Evolutionary conservation across 2,329 filamentous ascomycete species (phyloP).

Genomic region (Cladosporium sp.): DNA sequence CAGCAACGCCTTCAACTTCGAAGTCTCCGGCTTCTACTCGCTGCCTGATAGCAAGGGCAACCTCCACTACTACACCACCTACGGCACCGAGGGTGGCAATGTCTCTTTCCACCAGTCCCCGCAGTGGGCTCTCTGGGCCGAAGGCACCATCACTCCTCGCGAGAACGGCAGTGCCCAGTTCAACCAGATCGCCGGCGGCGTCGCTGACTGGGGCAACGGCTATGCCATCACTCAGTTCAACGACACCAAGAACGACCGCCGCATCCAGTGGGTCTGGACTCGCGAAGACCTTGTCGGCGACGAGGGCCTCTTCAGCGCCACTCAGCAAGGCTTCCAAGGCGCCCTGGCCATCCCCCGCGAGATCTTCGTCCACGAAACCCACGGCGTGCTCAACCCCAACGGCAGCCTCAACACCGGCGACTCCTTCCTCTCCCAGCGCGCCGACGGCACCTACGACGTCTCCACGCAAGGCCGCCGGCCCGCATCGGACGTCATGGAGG

Average conservation of each 20-base stretch:
- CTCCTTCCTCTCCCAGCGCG: constrained; percentile 21
- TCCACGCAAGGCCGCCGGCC: constrained; percentile 41
- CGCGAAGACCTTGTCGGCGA: constrained; percentile 37
- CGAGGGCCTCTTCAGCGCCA: constrained; percentile 33
- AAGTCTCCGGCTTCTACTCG: constrained; percentile 44
- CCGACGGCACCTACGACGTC: constrained; percentile 35
- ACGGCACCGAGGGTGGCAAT: constrained; percentile 40
- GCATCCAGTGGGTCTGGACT: constrained; percentile 43
- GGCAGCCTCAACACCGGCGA: constrained; percentile 21
- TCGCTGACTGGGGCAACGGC: constrained; percentile 39
- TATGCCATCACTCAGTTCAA: constrained; percentile 44
- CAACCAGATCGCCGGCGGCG: constrained; percentile 39
- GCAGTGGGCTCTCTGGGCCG: constrained; percentile 43
- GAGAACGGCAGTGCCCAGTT: constrained; percentile 41
- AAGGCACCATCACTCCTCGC: constrained; percentile 36
- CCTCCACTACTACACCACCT: constrained; percentile 40
- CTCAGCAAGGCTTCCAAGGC: constrained; percentile 41
- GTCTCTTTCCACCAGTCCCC: constrained; percentile 34
- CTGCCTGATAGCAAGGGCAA: constrained; percentile 38
- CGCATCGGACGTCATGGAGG: constrained; percentile 39
- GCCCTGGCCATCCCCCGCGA: constrained; percentile 39
- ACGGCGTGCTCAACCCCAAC: constrained; percentile 32
- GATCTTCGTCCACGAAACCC: constrained; percentile 41
- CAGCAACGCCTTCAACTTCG: constrained; percentile 43
- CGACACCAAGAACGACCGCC: constrained; percentile 43